Evolutionary conservation across 805 yeast species (phyloP).

Genomic region (Naumovozyma dairenensis): DNA sequence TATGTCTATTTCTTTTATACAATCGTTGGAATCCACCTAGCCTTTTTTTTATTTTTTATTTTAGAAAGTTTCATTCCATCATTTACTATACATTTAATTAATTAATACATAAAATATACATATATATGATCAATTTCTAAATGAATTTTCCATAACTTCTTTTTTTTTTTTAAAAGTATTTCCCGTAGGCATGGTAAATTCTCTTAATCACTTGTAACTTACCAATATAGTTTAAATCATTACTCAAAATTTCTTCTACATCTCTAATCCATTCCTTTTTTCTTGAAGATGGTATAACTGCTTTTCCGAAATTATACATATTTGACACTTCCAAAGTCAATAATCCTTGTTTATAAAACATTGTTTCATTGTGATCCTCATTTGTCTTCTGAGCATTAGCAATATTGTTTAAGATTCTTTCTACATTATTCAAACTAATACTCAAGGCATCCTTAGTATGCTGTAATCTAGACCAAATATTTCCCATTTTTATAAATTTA

Average conservation of each 20-base stretch:
- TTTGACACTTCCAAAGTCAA: slow-evolving; percentile 57
- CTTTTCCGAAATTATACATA: slow-evolving; percentile 40
- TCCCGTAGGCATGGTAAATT: slow-evolving; percentile 52
- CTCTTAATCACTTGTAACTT: slow-evolving; percentile 44
- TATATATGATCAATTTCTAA: neutral
- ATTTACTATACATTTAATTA: neutral
- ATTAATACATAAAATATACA: slow-evolving; percentile 1
- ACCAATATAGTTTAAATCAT: slow-evolving; percentile 28
- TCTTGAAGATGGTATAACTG: slow-evolving; percentile 41
- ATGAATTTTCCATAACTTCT: neutral
- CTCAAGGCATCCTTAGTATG: slow-evolving; percentile 16
- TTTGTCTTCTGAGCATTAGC: slow-evolving; percentile 4
- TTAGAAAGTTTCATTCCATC: neutral
- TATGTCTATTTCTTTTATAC: neutral
- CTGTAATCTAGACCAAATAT: slow-evolving; percentile 19
- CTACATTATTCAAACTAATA: slow-evolving; percentile 47
- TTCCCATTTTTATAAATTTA: slow-evolving; percentile 19
- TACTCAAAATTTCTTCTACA: slow-evolving; percentile 46
- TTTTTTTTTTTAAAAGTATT: slow-evolving; percentile 10
- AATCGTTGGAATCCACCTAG: neutral
- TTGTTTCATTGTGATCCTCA: slow-evolving; percentile 11
- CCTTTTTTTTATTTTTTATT: slow-evolving; percentile 1
- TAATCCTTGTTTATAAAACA: slow-evolving; percentile 43
- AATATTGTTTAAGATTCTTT: slow-evolving; percentile 37
- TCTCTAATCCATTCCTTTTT: slow-evolving; percentile 52